Percentiles rank a stretch among this genome's conserved stretches.
Conservation (phyloP, 2,329 filamentous ascomycete genomes). For the Truncatella angustata region DNA sequence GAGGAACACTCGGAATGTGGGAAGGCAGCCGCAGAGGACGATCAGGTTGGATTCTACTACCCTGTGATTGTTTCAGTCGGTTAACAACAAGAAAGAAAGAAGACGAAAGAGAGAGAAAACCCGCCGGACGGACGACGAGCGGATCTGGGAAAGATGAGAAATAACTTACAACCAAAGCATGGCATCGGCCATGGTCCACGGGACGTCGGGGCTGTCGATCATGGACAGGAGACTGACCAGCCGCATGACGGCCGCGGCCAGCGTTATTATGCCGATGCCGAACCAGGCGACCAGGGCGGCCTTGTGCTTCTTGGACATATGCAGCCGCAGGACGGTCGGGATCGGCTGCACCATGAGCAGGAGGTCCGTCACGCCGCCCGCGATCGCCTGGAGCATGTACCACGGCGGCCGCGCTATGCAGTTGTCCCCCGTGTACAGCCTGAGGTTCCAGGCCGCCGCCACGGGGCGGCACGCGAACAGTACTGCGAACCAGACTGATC, state of each 20-base stretch:
- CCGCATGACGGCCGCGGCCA: constrained; percentile 11
- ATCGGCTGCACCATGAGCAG: constrained; percentile 7
- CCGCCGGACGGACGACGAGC: too few relatives aligned
- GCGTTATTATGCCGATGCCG: constrained; percentile 34
- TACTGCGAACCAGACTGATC: neutral
- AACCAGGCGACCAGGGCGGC: constrained; percentile 42
- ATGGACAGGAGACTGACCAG: constrained; percentile 6
- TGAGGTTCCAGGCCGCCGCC: neutral
- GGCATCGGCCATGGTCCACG: constrained; percentile 9
- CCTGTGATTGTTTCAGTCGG: too few relatives aligned
- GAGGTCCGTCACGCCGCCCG: constrained; percentile 4
- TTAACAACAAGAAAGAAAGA: too few relatives aligned
- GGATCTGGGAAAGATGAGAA: too few relatives aligned
- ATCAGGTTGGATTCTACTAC: constrained; percentile 13
- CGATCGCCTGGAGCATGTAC: constrained; percentile 5
- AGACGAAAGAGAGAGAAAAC: too few relatives aligned
- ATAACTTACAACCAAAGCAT: constrained; percentile 15
- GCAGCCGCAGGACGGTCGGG: constrained; percentile 1
- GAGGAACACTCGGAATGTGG: constrained; percentile 14
- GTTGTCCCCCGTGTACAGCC: constrained; percentile 9
- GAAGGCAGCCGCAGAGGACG: constrained; percentile 11
- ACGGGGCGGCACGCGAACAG: constrained; percentile 9
- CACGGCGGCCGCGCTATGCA: neutral
- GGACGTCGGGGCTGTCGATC: constrained; percentile 7
- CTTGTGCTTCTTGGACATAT: constrained; percentile 19